Conservation (phyloP, 495 filamentous ascomycete species). For the Peziza echinospora region DNA sequence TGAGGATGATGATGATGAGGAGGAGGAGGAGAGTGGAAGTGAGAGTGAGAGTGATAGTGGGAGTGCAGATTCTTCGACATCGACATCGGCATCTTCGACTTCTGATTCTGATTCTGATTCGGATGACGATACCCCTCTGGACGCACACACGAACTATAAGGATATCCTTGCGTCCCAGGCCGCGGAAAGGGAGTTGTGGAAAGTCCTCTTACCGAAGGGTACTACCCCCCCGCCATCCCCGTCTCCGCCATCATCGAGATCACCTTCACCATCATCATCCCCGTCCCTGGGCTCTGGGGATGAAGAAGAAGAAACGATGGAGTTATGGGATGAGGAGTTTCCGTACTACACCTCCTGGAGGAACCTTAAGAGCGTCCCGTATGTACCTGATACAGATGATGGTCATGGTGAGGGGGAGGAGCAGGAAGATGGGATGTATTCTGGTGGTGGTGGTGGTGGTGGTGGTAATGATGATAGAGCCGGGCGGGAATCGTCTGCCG, state of each 20-base stretch:
- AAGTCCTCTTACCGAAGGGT: not conserved
- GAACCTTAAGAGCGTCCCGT: not conserved
- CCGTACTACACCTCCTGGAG: constrained; percentile 14
- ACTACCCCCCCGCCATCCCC: not conserved
- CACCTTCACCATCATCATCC: not conserved
- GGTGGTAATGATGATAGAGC: not conserved
- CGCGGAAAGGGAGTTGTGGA: constrained; percentile 10
- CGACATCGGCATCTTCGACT: not conserved
- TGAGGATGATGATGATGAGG: constrained; percentile 4
- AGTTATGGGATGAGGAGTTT: constrained; percentile 10
- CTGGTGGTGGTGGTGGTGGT: not conserved
- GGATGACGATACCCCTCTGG: not conserved
- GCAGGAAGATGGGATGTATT: not conserved
- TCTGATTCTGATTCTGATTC: constrained; percentile 3
- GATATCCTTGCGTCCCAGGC: constrained; percentile 5
- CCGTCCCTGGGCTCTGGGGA: not conserved
- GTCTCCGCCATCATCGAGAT: not conserved
- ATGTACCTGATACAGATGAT: not conserved
- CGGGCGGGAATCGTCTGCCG: too few species aligned
- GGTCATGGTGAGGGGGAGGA: not conserved
- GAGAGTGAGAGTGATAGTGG: constrained; percentile 2
- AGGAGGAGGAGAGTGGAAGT: not conserved
- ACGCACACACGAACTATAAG: constrained; percentile 6
- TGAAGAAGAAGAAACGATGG: not conserved
- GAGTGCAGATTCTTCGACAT: constrained; percentile 1